Conservation (phyloP, 2,329 filamentous ascomycete genomes). For the Davidsoniella australis region DNA sequence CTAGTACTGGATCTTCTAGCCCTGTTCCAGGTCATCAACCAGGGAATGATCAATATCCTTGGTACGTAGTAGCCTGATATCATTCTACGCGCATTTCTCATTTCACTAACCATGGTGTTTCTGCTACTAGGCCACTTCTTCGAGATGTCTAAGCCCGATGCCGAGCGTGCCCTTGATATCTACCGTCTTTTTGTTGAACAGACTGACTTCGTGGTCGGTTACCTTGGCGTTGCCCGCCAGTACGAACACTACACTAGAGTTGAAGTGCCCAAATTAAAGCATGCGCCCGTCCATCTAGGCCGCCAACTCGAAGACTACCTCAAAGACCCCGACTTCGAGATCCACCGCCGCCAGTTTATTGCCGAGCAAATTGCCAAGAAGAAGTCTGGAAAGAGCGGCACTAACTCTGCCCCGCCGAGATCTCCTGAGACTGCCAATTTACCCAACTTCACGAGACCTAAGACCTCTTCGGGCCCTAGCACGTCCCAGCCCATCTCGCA, state of each 20-base stretch:
- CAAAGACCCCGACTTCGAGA: constrained; percentile 85
- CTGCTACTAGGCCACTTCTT: constrained; percentile 67
- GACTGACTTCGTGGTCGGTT: constrained; percentile 84
- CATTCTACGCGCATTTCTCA: no score
- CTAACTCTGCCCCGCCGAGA: constrained; percentile 16
- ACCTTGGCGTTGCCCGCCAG: constrained; percentile 69
- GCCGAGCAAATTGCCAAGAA: constrained; percentile 65
- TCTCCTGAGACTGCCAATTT: constrained; percentile 20
- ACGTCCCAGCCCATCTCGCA: background rate
- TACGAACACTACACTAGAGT: constrained; percentile 85
- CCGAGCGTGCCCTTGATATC: constrained; percentile 76
- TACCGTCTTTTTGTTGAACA: constrained; percentile 86
- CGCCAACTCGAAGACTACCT: constrained; percentile 87
- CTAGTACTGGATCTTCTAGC: constrained; percentile 78
- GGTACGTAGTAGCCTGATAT: constrained; percentile 35
- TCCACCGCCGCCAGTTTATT: constrained; percentile 80
- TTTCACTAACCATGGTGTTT: no score
- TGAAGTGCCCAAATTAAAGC: constrained; percentile 92
- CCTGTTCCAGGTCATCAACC: constrained; percentile 88
- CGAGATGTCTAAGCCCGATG: constrained; percentile 90
- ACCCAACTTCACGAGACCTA: constrained; percentile 17
- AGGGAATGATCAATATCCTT: constrained; percentile 90
- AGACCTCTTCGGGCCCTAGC: constrained; percentile 20
- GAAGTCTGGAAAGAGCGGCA: constrained; percentile 23
- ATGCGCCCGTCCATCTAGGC: constrained; percentile 82